These are phyloP conservation scores for Novymonas esmeraldas DNA, from an alignment of 208 protist genomes.

Conservation along the genomic window DNA sequence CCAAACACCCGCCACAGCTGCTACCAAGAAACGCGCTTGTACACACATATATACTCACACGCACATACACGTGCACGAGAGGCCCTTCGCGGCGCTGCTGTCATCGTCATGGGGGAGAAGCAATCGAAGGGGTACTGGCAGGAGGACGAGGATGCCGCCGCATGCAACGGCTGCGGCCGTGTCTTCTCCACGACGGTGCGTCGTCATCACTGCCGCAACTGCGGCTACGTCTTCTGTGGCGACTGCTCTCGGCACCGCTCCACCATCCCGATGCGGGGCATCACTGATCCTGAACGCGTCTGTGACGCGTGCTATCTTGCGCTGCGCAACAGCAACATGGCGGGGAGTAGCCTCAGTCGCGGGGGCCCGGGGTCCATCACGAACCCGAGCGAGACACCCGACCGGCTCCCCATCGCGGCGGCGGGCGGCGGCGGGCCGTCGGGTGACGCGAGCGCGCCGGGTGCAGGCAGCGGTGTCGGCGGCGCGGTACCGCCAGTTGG, in stretches of 20 bases:
- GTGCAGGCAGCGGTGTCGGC: neutral
- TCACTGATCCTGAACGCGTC: conserved; percentile 62
- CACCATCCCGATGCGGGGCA: conserved; percentile 52
- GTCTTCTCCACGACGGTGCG: conserved; percentile 77
- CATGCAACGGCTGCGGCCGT: conserved; percentile 77
- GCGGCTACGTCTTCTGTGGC: conserved; percentile 92
- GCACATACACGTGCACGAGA: too few relatives aligned
- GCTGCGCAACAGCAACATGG: conserved; percentile 34
- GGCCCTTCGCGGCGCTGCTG: too few relatives aligned
- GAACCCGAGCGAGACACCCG: conserved; percentile 17
- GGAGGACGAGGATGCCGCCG: conserved; percentile 77
- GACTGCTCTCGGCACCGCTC: conserved; percentile 77
- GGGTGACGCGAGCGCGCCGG: neutral
- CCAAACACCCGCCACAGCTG: too few relatives aligned
- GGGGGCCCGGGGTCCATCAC: neutral
- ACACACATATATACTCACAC: too few relatives aligned
- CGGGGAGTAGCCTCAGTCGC: conserved; percentile 18
- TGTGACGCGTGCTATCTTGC: conserved; percentile 74
- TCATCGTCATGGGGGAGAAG: conserved; percentile 48
- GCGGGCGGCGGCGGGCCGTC: conserved; percentile 6
- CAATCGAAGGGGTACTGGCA: conserved; percentile 85
- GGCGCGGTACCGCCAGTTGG: neutral
- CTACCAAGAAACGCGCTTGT: too few relatives aligned
- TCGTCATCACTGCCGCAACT: conserved; percentile 94
- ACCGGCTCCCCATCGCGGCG: neutral